Conservation (phyloP, 805 yeast genomes). For the Blastobotrys terrestris region DNA sequence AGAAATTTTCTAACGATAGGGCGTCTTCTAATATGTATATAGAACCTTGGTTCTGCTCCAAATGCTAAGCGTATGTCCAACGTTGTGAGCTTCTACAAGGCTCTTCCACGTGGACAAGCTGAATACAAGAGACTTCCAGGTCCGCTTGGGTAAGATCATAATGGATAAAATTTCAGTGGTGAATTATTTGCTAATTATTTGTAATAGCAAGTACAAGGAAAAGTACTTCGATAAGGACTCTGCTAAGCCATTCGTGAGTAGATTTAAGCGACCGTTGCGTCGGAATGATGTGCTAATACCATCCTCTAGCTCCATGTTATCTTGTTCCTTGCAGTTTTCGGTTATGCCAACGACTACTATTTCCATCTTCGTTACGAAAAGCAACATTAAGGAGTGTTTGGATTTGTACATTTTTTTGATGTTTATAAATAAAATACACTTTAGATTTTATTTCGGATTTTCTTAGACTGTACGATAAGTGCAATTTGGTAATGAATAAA, state of each 20-base stretch:
- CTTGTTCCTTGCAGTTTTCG: conserved; percentile 58
- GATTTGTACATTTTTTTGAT: neutral
- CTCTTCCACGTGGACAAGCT: conserved; percentile 90
- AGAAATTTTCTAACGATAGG: neutral
- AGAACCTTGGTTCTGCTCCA: conserved; percentile 92
- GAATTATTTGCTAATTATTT: too few relatives aligned
- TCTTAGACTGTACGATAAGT: too few relatives aligned
- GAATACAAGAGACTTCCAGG: conserved; percentile 46
- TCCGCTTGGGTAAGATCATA: conserved; percentile 7
- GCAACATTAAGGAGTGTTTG: conserved; percentile 14
- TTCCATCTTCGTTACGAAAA: conserved; percentile 51
- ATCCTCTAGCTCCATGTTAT: conserved; percentile 52
- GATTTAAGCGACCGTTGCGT: neutral
- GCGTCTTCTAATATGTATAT: conserved; percentile 7
- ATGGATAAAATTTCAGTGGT: neutral
- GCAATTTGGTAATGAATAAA: too few relatives aligned
- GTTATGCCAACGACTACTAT: conserved; percentile 90
- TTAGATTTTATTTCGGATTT: neutral
- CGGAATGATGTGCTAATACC: conserved; percentile 9
- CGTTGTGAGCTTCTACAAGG: conserved; percentile 92
- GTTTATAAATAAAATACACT: neutral
- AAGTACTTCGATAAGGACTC: conserved; percentile 27
- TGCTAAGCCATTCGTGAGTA: conserved; percentile 26
- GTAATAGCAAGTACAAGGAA: conserved; percentile 13
- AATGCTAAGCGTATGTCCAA: conserved; percentile 94